Conservation (phyloP, 2,329 filamentous ascomycete genomes). For the Chaetomium globosum region DNA sequence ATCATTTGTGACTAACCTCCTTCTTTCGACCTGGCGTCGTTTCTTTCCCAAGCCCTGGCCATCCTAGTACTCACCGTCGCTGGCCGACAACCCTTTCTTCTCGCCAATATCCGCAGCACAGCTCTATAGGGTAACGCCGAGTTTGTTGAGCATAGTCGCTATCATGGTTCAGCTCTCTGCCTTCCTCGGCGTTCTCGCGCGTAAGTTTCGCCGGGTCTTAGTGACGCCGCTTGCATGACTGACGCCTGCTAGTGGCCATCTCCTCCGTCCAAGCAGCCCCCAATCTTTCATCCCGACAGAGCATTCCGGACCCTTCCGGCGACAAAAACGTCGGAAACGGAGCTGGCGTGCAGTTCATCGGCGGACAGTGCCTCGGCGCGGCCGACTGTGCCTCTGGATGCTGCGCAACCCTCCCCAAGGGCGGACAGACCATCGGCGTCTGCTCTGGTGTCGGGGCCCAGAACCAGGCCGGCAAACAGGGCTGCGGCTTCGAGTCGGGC, state of each 20-base stretch:
- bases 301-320: constrained; percentile 38
- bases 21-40: constrained; percentile 32
- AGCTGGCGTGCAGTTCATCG: constrained; percentile 42
- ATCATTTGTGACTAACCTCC: background rate
- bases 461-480: constrained; percentile 42
- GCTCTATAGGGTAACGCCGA: background rate
- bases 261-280: constrained; percentile 34
- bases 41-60: constrained; percentile 15
- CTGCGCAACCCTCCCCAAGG: constrained; percentile 37
- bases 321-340: constrained; percentile 42
- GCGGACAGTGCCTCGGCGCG: constrained; percentile 40
- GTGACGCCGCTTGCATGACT: constrained; percentile 5
- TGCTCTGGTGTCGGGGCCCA: constrained; percentile 43
- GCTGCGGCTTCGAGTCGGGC: constrained; percentile 40
- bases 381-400: constrained; percentile 43
- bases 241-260: constrained; percentile 24
- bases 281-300: constrained; percentile 28
- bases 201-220: constrained; percentile 9
- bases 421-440: constrained; percentile 39
- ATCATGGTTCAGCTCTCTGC: constrained; percentile 35
- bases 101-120: background rate
- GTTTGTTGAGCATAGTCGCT: constrained; percentile 18
- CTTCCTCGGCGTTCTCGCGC: constrained; percentile 27
- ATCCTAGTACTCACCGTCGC: constrained; percentile 19
- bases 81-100: constrained; percentile 20